These are phyloP conservation scores for Lepidium aucheri DNA, from an alignment of 345 rosid species.

Conservation along the genomic window DNA sequence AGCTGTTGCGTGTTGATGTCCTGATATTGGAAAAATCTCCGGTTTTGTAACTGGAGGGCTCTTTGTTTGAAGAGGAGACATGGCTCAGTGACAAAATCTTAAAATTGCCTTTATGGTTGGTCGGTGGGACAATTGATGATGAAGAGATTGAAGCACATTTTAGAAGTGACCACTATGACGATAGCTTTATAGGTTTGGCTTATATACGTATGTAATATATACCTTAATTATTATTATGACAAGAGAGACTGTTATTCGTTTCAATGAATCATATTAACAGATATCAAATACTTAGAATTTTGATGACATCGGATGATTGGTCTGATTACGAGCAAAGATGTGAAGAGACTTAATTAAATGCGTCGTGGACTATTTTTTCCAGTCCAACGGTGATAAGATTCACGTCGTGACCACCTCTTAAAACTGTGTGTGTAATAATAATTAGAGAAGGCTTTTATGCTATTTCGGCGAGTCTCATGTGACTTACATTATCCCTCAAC, in stretches of 20 bases:
- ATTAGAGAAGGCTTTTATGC: conserved; percentile 25
- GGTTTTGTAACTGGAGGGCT: background rate
- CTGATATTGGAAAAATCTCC: background rate
- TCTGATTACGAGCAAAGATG: too few relatives aligned
- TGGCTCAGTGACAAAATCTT: background rate
- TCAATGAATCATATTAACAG: background rate
- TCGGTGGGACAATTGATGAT: conserved; percentile 3
- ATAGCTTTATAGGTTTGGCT: conserved; percentile 4
- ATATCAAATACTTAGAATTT: too few relatives aligned
- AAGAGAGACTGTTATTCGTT: background rate
- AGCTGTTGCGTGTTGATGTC: conserved; percentile 38
- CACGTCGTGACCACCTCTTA: conserved; percentile 35
- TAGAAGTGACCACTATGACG: background rate
- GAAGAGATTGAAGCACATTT: conserved; percentile 1
- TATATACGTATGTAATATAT: conserved; percentile 4
- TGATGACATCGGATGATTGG: too few relatives aligned
- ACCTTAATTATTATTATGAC: background rate
- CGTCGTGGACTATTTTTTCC: too few relatives aligned
- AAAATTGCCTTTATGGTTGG: background rate
- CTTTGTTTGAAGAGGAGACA: background rate
- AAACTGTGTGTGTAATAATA: conserved; percentile 1
- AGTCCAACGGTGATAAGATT: conserved; percentile 41
- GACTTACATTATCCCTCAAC: conserved; percentile 25
- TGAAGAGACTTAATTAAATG: too few relatives aligned
- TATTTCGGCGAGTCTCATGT: conserved; percentile 22